Conservation (phyloP, 2,329 filamentous ascomycete genomes). For the Colletotrichum plurivorum region DNA sequence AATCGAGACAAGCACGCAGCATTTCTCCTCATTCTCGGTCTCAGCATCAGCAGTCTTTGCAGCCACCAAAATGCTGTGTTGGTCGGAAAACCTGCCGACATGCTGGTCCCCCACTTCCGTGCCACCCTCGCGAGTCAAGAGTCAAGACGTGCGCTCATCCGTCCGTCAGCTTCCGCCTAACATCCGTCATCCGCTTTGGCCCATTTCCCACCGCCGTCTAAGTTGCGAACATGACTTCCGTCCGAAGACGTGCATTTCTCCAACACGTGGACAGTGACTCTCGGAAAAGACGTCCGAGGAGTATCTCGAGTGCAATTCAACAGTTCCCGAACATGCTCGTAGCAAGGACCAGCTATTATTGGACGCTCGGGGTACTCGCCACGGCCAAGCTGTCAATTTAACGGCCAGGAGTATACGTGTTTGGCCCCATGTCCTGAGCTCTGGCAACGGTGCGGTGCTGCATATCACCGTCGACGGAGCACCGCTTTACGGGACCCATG, state of each 20-base stretch:
- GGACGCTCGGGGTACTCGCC: background rate
- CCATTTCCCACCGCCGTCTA: background rate
- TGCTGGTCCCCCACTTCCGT: slow-evolving; percentile 1
- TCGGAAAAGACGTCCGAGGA: too few species aligned
- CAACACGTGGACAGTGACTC: too few species aligned
- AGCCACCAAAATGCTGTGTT: too few species aligned
- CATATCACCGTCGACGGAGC: slow-evolving; percentile 8
- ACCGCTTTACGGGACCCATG: background rate
- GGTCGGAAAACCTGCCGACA: too few species aligned
- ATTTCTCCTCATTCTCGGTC: too few species aligned
- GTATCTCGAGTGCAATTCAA: too few species aligned
- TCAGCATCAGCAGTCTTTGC: too few species aligned
- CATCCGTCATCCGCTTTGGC: background rate
- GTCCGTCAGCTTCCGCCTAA: background rate
- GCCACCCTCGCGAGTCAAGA: slow-evolving; percentile 18
- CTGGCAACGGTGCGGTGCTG: background rate
- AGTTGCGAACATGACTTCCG: background rate
- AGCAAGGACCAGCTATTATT: background rate
- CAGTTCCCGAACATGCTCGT: too few species aligned
- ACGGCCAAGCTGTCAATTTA: background rate
- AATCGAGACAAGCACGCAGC: too few species aligned
- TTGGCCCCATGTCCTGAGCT: background rate
- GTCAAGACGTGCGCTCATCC: background rate
- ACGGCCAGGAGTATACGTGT: background rate
- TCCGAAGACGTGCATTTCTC: too few species aligned